Evolutionary conservation across 1,284 basidiomycete genomes (phyloP).

Genomic region (Marasmius oreades): DNA sequence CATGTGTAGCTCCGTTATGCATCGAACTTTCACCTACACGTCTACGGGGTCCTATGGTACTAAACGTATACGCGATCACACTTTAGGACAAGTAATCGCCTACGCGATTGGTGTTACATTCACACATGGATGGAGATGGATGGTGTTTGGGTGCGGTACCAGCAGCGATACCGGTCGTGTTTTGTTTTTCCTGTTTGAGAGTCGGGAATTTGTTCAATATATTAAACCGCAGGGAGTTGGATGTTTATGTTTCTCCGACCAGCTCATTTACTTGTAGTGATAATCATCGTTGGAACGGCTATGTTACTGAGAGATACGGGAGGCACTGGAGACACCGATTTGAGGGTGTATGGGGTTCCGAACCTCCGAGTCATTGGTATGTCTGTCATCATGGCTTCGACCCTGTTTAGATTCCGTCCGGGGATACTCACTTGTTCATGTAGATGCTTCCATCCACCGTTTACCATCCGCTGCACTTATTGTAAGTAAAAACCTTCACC

Average conservation of each 20-base stretch:
- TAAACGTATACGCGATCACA: slow-evolving; percentile 67
- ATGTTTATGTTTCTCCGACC: neutral
- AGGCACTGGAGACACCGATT: too few relatives aligned
- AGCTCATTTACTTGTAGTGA: slow-evolving; percentile 78
- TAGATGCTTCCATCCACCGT: too few relatives aligned
- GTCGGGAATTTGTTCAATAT: too few relatives aligned
- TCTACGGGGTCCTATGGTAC: slow-evolving; percentile 65
- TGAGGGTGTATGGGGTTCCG: too few relatives aligned
- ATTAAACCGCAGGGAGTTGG: slow-evolving; percentile 2
- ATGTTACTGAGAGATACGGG: too few relatives aligned
- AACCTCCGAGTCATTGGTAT: too few relatives aligned
- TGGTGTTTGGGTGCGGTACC: slow-evolving; percentile 77
- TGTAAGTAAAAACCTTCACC: too few relatives aligned
- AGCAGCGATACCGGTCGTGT: slow-evolving; percentile 58
- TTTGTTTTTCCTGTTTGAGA: slow-evolving; percentile 74
- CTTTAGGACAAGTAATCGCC: slow-evolving; percentile 72
- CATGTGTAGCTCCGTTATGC: slow-evolving; percentile 78
- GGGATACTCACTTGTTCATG: too few relatives aligned
- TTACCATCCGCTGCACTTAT: too few relatives aligned
- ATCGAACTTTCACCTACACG: slow-evolving; percentile 80
- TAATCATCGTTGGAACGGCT: too few relatives aligned
- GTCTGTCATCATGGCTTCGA: too few relatives aligned
- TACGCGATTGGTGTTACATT: slow-evolving; percentile 79
- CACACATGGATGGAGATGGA: slow-evolving; percentile 74
- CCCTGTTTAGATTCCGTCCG: too few relatives aligned